Evolutionary conservation across 106 monocot genomes (phyloP), one percentile per base, ranked within the genome.

Genomic region (Chionographis japonica): DNA sequence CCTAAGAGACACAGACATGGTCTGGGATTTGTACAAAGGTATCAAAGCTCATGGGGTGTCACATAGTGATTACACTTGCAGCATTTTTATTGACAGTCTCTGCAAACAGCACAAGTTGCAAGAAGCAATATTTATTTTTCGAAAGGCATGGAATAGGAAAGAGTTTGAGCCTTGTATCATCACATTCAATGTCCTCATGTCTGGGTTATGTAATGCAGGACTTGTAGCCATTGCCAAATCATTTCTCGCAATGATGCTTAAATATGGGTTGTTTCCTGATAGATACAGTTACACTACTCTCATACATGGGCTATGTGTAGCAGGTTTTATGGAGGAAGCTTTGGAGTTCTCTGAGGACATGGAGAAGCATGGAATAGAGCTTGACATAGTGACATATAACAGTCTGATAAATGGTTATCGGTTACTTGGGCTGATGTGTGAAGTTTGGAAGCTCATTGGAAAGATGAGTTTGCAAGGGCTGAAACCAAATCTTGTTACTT

Each of bases 371-470:
- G 88, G 79, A 40, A 37, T 92, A 58, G 75, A 83, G 50, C 66
- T 72, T 74, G 85, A 88, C 65, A 39, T 77, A 4, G 72, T 85
- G 12, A 92, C 71, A 40, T 88, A 70, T 55, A 92, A 92, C 52
- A 72, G 59, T 62, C 82, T 92, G 40, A 83, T 92, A 19, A 79
- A 92, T 62, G 88, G 92, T 3, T 85, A 17, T 54, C 77, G 85
- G 18, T 62, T 88, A 58, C 61, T 70, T 60, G 82, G 87, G 10
- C 17, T 78, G 40, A 82, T 69, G 50, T 61, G 35, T 50, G 68
- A 80, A 68, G 66, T 60, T 50, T 66, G 37, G 74, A 78, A 74
- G 60, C 60, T 92, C 46, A 19, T 83, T n/a, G 9, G 39, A 40
- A 72, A 60, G 70, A 79, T 92, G 92, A 19, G 59, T 49, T 12